These are phyloP conservation scores for Phytopythium litorale DNA, from an alignment of 352 stramenopile genomes.

Conservation along the genomic window DNA sequence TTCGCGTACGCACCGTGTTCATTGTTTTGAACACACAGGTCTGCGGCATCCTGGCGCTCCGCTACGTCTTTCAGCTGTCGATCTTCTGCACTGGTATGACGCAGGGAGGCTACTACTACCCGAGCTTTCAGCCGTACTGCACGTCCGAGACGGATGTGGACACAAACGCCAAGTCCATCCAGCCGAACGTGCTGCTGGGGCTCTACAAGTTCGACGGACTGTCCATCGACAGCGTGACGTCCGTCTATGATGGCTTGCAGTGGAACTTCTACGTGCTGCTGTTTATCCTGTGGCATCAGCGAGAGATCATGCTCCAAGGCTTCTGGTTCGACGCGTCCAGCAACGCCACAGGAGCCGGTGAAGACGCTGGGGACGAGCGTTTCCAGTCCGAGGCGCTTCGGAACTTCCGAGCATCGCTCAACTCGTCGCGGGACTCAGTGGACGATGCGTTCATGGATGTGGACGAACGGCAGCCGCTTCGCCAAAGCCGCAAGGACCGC, in stretches of 20 bases:
- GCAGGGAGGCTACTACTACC: constrained; percentile 54
- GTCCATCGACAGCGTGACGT: constrained; percentile 43
- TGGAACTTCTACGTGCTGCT: constrained; percentile 86
- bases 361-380: constrained; percentile 26
- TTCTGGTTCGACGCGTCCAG: constrained; percentile 53
- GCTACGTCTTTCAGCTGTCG: constrained; percentile 82
- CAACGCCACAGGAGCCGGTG: constrained; percentile 8
- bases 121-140: constrained; percentile 78
- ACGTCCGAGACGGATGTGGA: constrained; percentile 24
- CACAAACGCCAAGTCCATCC: constrained; percentile 60
- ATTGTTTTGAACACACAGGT: constrained; percentile 22
- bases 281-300: constrained; percentile 73
- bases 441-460: constrained; percentile 58
- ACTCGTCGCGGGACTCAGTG: constrained; percentile 72
- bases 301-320: constrained; percentile 72
- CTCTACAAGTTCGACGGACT: constrained; percentile 86
- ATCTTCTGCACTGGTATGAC: constrained; percentile 76
- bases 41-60: constrained; percentile 46
- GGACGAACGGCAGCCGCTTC: constrained; percentile 9
- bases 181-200: constrained; percentile 75
- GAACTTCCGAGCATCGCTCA: constrained; percentile 35
- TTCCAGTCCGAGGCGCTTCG: constrained; percentile 45
- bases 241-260: constrained; percentile 66
- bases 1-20: neutral
- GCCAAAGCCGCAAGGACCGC: constrained; percentile 1